Percentiles rank a stretch among this genome's conserved stretches.
phyloP scores from a whole-genome alignment of 2,329 filamentous ascomycete genomes.

The Blastomyces parvus region DNA sequence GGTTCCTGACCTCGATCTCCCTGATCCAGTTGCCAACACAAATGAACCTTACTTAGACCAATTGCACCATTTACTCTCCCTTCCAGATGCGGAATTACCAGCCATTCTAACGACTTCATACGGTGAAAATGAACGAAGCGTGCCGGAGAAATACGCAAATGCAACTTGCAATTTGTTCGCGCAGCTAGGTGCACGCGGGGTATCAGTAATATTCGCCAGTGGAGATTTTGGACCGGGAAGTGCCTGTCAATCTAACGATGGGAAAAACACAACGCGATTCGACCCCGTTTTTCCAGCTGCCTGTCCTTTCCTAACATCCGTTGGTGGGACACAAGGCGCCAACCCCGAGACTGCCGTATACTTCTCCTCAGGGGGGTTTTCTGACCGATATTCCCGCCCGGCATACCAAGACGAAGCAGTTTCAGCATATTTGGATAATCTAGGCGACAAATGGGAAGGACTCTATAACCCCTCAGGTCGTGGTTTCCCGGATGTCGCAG shows the following conservation, averaged over 20 bases:
- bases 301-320: conserved; percentile 54
- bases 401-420: conserved; percentile 41
- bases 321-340: conserved; percentile 49
- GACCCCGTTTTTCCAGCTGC: conserved; percentile 46
- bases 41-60: conserved; percentile 61
- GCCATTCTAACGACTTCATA: conserved; percentile 61
- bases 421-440: conserved; percentile 32
- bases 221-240: conserved; percentile 53
- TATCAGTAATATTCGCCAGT: conserved; percentile 55
- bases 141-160: conserved; percentile 51
- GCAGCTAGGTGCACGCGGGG: conserved; percentile 57
- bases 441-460: conserved; percentile 37
- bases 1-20: conserved; percentile 39
- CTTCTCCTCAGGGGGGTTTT: conserved; percentile 46
- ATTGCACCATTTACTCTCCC: conserved; percentile 49
- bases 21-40: conserved; percentile 34
- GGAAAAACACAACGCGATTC: conserved; percentile 43
- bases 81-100: conserved; percentile 48
- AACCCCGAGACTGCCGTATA: conserved; percentile 45
- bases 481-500: conserved; percentile 53
- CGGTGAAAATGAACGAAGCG: conserved; percentile 55
- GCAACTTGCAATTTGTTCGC: conserved; percentile 54
- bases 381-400: conserved; percentile 41
- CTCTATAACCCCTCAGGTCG: conserved; percentile 46
- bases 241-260: conserved; percentile 47